Evolutionary conservation across 2,329 filamentous ascomycete genomes (phyloP), one percentile per base, ranked within the genome.

Genomic region (Cyphellophora attinorum): DNA sequence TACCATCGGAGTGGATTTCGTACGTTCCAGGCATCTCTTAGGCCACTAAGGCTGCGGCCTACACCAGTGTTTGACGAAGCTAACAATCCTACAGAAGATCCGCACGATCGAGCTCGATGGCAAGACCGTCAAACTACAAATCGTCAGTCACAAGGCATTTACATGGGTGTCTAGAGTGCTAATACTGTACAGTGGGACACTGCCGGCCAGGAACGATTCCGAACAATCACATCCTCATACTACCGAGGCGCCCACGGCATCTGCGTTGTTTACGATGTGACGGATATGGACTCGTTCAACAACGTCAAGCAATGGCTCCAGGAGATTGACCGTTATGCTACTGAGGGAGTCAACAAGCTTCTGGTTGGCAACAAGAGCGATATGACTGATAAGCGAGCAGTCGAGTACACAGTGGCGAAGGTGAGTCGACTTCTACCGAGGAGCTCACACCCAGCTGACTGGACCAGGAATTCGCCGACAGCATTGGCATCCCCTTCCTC

Each of bases 301-400:
- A 98, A 96, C 71, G 91, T 98, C 56, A 96, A 98, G 83, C 91
- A 98, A 74, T 98, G 91, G 91, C 78, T 98, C 44, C 91, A 98
- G 66, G 91, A 98, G 71, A 98, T 98, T 54, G 91, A 98, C 71
- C 81, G 91, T 62, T 96, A 98, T 58, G 91, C 91, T 53, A 98
- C 91, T 51, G 91, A 98, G 68, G 91, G 91, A 49, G 91, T 98
- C 58, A 98, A 98, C 79, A 98, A 98, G 76, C 76, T 98, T 49
- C 79, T 98, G 44, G 89, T 98, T 45, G 91, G 91, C 58, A 98
- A 98, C 82, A 98, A 98, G 82, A 94, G 86, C 68, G 91, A 98
- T 83, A 96, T 98, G 86, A 79, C 89, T 41, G 91, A 98, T 70
- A 98, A 98, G 83, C 98, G 96, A 74, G 91, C 96, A 27, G 91